Conservation (phyloP, 2,329 filamentous ascomycete species). For the Penicillium oxalicum region DNA sequence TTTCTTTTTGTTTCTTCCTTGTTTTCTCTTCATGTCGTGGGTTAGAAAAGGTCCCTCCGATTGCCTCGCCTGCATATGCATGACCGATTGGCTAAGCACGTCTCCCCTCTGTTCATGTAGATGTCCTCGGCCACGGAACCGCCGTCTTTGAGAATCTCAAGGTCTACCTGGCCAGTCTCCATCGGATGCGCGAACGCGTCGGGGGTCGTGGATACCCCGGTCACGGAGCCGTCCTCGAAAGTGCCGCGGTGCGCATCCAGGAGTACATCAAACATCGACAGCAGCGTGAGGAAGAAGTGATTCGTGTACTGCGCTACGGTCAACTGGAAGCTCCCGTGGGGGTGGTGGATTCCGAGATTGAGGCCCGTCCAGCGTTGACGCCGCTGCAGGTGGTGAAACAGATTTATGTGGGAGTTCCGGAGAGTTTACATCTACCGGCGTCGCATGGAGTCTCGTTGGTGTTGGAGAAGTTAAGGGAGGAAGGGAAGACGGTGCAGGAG, state of each 20-base stretch:
- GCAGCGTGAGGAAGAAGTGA: conserved; percentile 71
- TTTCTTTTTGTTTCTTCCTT: not conserved
- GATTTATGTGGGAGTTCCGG: conserved; percentile 75
- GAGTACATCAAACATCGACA: conserved; percentile 81
- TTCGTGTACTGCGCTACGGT: conserved; percentile 54
- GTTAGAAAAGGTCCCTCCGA: too few relatives aligned
- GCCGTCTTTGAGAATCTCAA: conserved; percentile 74
- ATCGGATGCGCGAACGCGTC: conserved; percentile 58
- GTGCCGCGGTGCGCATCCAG: conserved; percentile 63
- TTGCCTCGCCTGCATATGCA: too few relatives aligned
- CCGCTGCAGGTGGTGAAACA: conserved; percentile 78
- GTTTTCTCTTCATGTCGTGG: too few relatives aligned
- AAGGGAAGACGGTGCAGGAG: conserved; percentile 57
- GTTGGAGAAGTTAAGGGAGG: conserved; percentile 67
- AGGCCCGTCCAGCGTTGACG: conserved; percentile 50
- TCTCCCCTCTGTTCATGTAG: conserved; percentile 16
- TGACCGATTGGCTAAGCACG: not conserved
- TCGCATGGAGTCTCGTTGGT: conserved; percentile 72
- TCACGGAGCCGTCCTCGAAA: conserved; percentile 72
- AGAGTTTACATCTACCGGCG: conserved; percentile 68
- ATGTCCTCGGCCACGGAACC: conserved; percentile 80
- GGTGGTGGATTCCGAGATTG: conserved; percentile 30
- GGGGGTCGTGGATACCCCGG: conserved; percentile 73
- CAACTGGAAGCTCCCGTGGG: conserved; percentile 25
- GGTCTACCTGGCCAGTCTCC: conserved; percentile 62